Conservation (phyloP, 192 early-diverging fungal species). For the Radiomyces spectabilis region DNA sequence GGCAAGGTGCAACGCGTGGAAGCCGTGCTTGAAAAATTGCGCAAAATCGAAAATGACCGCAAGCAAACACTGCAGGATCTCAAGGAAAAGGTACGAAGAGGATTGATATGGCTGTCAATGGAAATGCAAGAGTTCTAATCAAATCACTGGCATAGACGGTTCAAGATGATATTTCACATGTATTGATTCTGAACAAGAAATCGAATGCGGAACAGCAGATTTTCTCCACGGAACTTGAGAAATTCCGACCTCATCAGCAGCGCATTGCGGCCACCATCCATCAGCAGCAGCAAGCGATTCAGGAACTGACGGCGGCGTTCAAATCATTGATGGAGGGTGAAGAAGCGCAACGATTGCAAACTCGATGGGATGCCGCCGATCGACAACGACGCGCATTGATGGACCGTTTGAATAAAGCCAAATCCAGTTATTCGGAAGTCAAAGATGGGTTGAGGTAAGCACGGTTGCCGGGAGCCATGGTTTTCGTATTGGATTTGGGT, state of each 20-base stretch:
- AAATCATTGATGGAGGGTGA: conserved; percentile 66
- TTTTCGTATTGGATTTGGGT: too few species aligned
- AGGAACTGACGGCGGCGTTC: conserved; percentile 69
- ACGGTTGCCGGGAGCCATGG: neutral
- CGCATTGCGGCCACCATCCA: conserved; percentile 67
- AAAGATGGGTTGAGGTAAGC: conserved; percentile 41
- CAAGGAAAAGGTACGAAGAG: conserved; percentile 63
- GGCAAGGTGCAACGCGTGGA: conserved; percentile 58
- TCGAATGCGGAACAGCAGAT: conserved; percentile 80
- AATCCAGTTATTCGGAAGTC: conserved; percentile 55
- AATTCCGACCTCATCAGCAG: conserved; percentile 75
- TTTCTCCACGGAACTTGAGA: conserved; percentile 86
- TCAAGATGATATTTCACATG: conserved; percentile 83
- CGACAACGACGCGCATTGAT: conserved; percentile 53
- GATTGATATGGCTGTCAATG: neutral
- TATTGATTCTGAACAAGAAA: conserved; percentile 69
- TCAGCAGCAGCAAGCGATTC: conserved; percentile 66
- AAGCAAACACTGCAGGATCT: conserved; percentile 62
- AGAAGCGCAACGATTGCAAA: conserved; percentile 57
- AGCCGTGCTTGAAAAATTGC: conserved; percentile 49
- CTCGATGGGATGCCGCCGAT: conserved; percentile 62
- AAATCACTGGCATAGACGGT: conserved; percentile 34
- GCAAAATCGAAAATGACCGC: conserved; percentile 64
- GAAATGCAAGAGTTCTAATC: conserved; percentile 1
- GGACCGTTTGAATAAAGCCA: conserved; percentile 60